Percentiles rank a stretch among this genome's conserved stretches.
Conservation (phyloP, 2,329 filamentous ascomycete genomes). For the Scedosporium dehoogii region DNA sequence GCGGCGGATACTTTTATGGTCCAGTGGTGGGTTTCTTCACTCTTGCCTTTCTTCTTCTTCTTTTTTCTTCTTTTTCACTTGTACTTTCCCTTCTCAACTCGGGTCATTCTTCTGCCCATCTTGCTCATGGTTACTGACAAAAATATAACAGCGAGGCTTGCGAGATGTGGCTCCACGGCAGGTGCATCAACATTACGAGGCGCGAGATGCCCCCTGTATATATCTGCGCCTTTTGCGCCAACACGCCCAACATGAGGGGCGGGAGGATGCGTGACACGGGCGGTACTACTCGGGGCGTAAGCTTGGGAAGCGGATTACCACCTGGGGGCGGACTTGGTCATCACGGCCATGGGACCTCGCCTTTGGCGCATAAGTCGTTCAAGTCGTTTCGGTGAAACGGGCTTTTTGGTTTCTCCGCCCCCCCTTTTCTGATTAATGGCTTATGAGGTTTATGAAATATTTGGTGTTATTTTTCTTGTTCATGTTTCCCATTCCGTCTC, state of each 20-base stretch:
- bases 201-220: slow-evolving; percentile 50
- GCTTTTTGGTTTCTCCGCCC: not conserved
- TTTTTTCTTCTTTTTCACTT: not conserved
- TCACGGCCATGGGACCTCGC: slow-evolving; percentile 20
- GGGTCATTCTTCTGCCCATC: too few species aligned
- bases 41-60: not conserved
- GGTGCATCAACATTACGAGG: slow-evolving; percentile 49
- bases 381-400: not conserved
- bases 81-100: too few species aligned
- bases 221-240: slow-evolving; percentile 53
- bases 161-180: slow-evolving; percentile 56
- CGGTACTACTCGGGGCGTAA: not conserved
- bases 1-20: slow-evolving; percentile 47
- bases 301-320: slow-evolving; percentile 12
- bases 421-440: not conserved
- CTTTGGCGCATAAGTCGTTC: slow-evolving; percentile 32
- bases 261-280: slow-evolving; percentile 28
- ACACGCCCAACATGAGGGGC: slow-evolving; percentile 44
- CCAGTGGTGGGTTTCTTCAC: slow-evolving; percentile 44
- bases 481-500: too few species aligned
- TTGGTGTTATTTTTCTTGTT: too few species aligned
- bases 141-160: slow-evolving; percentile 44
- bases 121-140: too few species aligned
- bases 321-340: slow-evolving; percentile 14
- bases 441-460: too few species aligned